A percentile compares a stretch with the other conserved stretches of the same genome.
Evolutionary conservation across 2,329 filamentous ascomycete genomes (phyloP).

Genomic region (Pleoardoris graminearum): DNA sequence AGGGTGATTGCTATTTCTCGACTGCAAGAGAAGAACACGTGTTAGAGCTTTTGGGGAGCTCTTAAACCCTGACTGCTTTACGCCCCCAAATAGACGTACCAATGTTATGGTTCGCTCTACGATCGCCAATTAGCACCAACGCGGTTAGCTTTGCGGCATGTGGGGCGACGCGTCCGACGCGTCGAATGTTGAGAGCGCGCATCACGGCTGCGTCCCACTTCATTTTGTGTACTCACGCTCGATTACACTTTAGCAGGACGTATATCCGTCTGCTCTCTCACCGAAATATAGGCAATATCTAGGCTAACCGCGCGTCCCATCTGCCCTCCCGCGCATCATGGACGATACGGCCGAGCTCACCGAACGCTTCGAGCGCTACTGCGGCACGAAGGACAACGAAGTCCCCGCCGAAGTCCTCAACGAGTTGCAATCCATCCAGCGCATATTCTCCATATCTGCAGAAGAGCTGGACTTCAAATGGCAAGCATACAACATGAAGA

Average conservation of each 20-base stretch:
- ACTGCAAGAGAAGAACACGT: neutral
- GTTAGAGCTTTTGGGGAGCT: neutral
- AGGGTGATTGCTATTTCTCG: neutral
- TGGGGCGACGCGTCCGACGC: conserved; percentile 32
- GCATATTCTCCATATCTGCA: conserved; percentile 75
- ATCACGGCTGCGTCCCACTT: conserved; percentile 2
- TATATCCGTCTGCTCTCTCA: no score
- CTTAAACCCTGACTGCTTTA: neutral
- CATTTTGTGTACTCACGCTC: neutral
- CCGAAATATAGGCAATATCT: no score
- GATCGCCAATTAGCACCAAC: neutral
- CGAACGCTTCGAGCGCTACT: conserved; percentile 66
- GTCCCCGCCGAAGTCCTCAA: conserved; percentile 76
- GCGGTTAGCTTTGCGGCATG: conserved; percentile 2
- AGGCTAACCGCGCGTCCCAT: neutral
- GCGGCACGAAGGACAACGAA: conserved; percentile 51
- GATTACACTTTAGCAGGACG: no score
- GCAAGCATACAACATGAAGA: conserved; percentile 96
- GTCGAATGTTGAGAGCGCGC: conserved; percentile 8
- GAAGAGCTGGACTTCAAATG: conserved; percentile 98
- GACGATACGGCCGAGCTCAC: conserved; percentile 59
- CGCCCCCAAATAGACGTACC: neutral
- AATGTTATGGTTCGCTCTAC: neutral
- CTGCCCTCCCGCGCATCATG: conserved; percentile 45
- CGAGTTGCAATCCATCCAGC: conserved; percentile 84